Evolutionary conservation across 768 basidiomycete genomes (phyloP), one percentile per base, ranked within the genome.

Genomic region (Hortiboletus campestris): DNA sequence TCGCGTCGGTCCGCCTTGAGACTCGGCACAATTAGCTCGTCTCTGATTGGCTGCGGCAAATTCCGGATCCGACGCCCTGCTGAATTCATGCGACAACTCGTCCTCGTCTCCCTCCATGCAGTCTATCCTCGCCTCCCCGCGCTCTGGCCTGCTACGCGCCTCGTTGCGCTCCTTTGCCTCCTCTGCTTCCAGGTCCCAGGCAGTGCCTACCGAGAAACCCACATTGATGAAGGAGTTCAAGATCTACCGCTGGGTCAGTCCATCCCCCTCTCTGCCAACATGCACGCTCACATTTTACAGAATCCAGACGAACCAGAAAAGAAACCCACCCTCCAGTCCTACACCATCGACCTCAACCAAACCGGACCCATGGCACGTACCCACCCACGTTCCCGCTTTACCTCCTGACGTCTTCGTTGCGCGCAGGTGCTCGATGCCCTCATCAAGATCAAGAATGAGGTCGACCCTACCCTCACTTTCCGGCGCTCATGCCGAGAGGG

Each of bases 401-500:
- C 28, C 8, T 32, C 51, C 34, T 38, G 3, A 22, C 9, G 19
- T 32, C 46, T 35, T 9, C 42, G 10, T 25, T 19, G 17, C 4
- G 16, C 39, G 22, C 48, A 87, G 87, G 73, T 94, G 50, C 86
- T 95, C 53, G 93, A 96, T 65, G 93, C 91, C 2, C 84, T 95
- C 64, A 97, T 98, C 77, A 98, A 98, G 77, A 98, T 99, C 71
- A 99, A 99, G 84, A 98, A 97, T 74, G 96, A 98, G 73, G 68
- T 96, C 29, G 97, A 98, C 76, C 91, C 96, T 3, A 98, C 96
- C 2, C 80, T 99, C 32, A 98, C 96, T 6, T 98, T 99, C 81
- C 85, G 97, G 40, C 83, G 94, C 40, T 91, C 89, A 19, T 96
- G 93, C 78, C 76, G 93, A 53, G 93, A 95, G 76, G 94, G 96